phyloP scores from a whole-genome alignment of 2,329 filamentous ascomycete species.

The Aspergillus fructus region DNA sequence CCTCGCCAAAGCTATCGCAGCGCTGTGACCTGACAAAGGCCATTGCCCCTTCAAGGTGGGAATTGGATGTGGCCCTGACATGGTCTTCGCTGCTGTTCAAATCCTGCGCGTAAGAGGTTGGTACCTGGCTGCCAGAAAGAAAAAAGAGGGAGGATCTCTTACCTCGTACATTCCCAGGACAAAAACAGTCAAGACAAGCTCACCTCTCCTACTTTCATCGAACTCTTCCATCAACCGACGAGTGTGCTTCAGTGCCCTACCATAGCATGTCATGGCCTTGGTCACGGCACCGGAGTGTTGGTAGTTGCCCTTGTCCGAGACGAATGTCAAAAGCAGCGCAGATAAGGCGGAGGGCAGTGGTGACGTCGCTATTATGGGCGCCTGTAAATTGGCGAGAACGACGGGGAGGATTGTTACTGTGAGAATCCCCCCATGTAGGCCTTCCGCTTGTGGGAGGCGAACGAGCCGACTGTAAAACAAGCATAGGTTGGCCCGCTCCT shows the following conservation, averaged over 20 bases:
- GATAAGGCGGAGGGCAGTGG: conserved; percentile 1
- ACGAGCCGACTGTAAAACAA: background rate
- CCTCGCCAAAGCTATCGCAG: background rate
- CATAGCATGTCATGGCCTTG: conserved; percentile 4
- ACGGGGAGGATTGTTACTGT: background rate
- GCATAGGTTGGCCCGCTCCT: background rate
- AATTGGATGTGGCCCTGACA: conserved; percentile 1
- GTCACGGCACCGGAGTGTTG: background rate
- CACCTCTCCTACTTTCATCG: background rate
- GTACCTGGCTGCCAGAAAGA: background rate
- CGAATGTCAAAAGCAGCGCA: conserved; percentile 3
- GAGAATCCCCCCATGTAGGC: background rate
- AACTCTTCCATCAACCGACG: conserved; percentile 3
- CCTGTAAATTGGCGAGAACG: background rate
- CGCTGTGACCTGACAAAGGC: conserved; percentile 4
- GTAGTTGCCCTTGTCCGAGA: background rate
- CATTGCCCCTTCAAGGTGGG: conserved; percentile 6
- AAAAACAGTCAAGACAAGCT: conserved; percentile 7
- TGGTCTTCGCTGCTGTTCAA: background rate
- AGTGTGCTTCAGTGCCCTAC: conserved; percentile 6
- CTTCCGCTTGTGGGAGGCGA: conserved; percentile 1
- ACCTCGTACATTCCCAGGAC: conserved; percentile 9
- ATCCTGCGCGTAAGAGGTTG: background rate
- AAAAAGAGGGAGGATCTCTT: background rate
- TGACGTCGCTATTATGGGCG: background rate